phyloP scores from a whole-genome alignment of 305 asterid genomes.

The Fraxinus ornus region DNA sequence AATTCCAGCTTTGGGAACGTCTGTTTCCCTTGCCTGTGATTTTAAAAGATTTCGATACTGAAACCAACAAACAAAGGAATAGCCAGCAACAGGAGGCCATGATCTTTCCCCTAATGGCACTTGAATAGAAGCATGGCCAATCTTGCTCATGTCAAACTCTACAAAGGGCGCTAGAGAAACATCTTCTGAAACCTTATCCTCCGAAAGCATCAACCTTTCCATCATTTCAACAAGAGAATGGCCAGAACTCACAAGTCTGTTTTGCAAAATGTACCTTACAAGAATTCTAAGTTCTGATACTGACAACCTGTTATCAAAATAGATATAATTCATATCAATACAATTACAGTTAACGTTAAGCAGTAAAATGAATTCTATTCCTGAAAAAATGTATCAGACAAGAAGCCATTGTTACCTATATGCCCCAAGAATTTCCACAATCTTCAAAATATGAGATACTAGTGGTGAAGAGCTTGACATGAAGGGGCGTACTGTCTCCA shows the following conservation, averaged over 20 bases:
- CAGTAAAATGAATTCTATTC: constrained; percentile 13
- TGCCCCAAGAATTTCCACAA: constrained; percentile 97
- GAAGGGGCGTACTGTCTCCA: constrained; percentile 91
- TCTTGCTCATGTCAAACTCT: constrained; percentile 94
- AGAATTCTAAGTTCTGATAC: constrained; percentile 84
- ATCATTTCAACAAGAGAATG: constrained; percentile 87
- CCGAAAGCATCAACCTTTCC: constrained; percentile 76
- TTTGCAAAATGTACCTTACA: constrained; percentile 85
- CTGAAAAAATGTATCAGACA: constrained; percentile 12
- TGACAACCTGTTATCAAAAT: constrained; percentile 70
- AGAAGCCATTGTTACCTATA: constrained; percentile 54
- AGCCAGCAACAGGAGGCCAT: constrained; percentile 99
- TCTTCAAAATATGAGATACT: constrained; percentile 78
- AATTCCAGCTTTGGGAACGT: constrained; percentile 60
- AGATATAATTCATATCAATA: constrained; percentile 19
- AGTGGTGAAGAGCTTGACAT: constrained; percentile 72
- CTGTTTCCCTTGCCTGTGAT: constrained; percentile 63
- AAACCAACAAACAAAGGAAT: constrained; percentile 98
- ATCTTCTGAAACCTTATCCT: constrained; percentile 79
- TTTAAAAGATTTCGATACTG: constrained; percentile 75
- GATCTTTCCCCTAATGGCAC: constrained; percentile 99
- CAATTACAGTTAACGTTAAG: constrained; percentile 8
- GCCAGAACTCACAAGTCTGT: constrained; percentile 64
- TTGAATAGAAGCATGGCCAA: constrained; percentile 94
- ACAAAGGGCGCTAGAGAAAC: constrained; percentile 95